A percentile compares a stretch with the other conserved stretches of the same genome.
Conservation (phyloP, 2,329 filamentous ascomycete species). For the Penicillium concentricum region DNA sequence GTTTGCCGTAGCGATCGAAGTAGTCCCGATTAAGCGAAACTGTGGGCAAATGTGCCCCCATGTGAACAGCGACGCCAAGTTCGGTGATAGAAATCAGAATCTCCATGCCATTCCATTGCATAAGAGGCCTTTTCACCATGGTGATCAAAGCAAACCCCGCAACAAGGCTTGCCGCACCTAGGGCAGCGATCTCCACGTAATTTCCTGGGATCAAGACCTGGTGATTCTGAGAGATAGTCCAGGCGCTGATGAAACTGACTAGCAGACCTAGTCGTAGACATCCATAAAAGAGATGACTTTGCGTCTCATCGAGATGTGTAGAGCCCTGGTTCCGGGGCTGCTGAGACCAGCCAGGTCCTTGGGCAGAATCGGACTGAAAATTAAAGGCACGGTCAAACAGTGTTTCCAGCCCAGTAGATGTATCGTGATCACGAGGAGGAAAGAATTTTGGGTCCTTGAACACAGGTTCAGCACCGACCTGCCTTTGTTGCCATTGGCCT, state of each 20-base stretch:
- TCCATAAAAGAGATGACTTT: constrained; percentile 24
- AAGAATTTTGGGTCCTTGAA: constrained; percentile 51
- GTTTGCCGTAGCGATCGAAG: constrained; percentile 41
- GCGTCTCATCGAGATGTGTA: constrained; percentile 8
- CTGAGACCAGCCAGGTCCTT: constrained; percentile 21
- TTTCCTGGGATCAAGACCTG: constrained; percentile 35
- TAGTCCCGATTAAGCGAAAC: constrained; percentile 32
- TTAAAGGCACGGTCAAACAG: constrained; percentile 49
- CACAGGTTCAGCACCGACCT: constrained; percentile 25
- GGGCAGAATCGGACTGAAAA: constrained; percentile 32
- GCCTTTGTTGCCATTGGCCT: constrained; percentile 19
- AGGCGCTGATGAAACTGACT: constrained; percentile 30
- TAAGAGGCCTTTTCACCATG: constrained; percentile 36
- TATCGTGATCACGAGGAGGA: constrained; percentile 39
- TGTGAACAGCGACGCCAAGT: constrained; percentile 38
- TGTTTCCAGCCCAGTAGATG: constrained; percentile 48
- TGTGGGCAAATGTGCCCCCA: constrained; percentile 37
- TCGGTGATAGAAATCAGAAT: constrained; percentile 40
- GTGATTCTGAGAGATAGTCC: constrained; percentile 34
- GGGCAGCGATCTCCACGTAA: constrained; percentile 38
- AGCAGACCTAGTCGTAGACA: constrained; percentile 33
- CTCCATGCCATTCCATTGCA: constrained; percentile 40
- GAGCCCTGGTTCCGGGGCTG: constrained; percentile 7
- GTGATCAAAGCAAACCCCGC: constrained; percentile 43
- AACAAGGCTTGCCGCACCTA: constrained; percentile 41